These are phyloP conservation scores for Acacia confusa DNA, from an alignment of 306 rosid genomes.

Conservation along the genomic window DNA sequence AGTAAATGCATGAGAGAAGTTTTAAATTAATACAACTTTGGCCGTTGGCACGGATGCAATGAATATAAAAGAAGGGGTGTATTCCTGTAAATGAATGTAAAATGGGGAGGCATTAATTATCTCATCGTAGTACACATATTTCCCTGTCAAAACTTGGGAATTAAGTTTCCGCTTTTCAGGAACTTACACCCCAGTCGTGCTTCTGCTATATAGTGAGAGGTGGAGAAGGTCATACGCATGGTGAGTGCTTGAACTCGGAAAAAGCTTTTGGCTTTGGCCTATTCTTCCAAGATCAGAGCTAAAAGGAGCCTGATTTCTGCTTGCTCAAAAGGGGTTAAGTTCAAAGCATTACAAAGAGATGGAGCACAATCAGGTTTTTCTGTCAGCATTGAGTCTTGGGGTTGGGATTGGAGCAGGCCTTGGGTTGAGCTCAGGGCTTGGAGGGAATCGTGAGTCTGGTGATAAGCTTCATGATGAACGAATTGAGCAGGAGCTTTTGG, in stretches of 20 bases:
- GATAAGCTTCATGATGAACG: constrained; percentile 62
- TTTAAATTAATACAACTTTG: too few species aligned
- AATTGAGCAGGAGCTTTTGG: constrained; percentile 71
- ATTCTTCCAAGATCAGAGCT: background rate
- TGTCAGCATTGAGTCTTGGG: constrained; percentile 92
- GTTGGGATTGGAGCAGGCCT: constrained; percentile 97
- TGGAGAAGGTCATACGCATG: background rate
- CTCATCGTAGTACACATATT: background rate
- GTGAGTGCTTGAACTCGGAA: background rate
- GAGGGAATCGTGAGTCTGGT: constrained; percentile 51
- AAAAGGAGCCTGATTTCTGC: background rate
- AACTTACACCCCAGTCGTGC: background rate
- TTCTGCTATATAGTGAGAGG: background rate
- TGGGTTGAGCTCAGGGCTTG: constrained; percentile 80
- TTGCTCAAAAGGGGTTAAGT: background rate
- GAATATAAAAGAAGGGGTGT: background rate
- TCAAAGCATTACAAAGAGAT: constrained; percentile 23
- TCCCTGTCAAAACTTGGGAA: background rate
- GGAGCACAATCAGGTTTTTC: constrained; percentile 91
- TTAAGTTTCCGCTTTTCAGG: background rate
- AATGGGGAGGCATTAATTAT: background rate
- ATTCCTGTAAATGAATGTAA: background rate
- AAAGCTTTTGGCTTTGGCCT: background rate
- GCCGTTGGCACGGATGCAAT: too few species aligned
- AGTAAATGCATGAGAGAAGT: too few species aligned